These are phyloP conservation scores for Clonostachys rosea DNA, from an alignment of 2,329 filamentous ascomycete species.

Conservation along the genomic window DNA sequence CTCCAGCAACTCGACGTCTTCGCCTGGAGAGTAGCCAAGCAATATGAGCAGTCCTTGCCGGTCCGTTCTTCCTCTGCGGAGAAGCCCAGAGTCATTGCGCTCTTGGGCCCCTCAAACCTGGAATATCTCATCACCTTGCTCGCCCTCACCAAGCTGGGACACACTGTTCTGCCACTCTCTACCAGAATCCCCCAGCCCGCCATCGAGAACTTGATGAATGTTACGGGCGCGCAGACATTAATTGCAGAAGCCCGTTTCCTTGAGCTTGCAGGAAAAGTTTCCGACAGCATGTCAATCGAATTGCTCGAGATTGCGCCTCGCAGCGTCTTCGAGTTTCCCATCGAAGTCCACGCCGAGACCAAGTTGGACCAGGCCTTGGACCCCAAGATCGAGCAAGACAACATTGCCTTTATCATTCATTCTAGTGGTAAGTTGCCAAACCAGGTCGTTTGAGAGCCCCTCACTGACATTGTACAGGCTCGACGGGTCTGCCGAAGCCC, in stretches of 20 bases:
- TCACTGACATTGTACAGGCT: slow-evolving; percentile 28
- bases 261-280: slow-evolving; percentile 9
- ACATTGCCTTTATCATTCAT: slow-evolving; percentile 21
- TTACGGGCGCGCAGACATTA: slow-evolving; percentile 15
- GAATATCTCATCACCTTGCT: slow-evolving; percentile 50
- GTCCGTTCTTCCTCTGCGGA: slow-evolving; percentile 10
- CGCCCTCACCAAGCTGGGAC: slow-evolving; percentile 49
- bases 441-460: not conserved
- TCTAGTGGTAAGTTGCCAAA: slow-evolving; percentile 16
- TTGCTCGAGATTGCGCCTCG: slow-evolving; percentile 16
- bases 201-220: slow-evolving; percentile 17
- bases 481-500: slow-evolving; percentile 58
- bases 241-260: slow-evolving; percentile 14
- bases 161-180: slow-evolving; percentile 34
- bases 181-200: slow-evolving; percentile 24
- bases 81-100: slow-evolving; percentile 31
- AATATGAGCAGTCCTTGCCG: slow-evolving; percentile 12
- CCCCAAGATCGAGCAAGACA: slow-evolving; percentile 8
- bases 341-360: slow-evolving; percentile 2
- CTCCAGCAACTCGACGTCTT: slow-evolving; percentile 36
- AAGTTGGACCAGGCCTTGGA: slow-evolving; percentile 11
- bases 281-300: slow-evolving; percentile 8
- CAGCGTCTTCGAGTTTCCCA: slow-evolving; percentile 14
- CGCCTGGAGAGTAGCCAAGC: slow-evolving; percentile 16
- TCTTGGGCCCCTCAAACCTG: slow-evolving; percentile 48